These are phyloP conservation scores for Cladosporium velox DNA, from an alignment of 2,329 filamentous ascomycete species.

Conservation along the genomic window DNA sequence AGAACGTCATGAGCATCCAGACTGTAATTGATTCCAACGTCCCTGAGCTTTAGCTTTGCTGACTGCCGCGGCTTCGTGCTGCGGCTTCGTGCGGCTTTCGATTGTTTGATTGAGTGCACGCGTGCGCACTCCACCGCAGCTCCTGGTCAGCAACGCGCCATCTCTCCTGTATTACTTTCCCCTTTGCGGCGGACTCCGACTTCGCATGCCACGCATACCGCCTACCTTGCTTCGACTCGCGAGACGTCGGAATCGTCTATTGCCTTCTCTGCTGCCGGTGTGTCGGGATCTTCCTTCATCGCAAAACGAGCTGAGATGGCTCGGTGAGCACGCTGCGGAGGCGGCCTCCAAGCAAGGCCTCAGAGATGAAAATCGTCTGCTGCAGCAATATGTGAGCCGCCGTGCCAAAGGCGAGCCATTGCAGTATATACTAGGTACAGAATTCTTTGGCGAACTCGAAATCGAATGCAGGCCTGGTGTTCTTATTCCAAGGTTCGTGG, in stretches of 20 bases:
- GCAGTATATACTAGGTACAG: slow-evolving; percentile 85
- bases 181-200: slow-evolving; percentile 18
- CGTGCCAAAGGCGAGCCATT: slow-evolving; percentile 70
- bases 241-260: slow-evolving; percentile 40
- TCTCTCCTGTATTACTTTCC: background rate
- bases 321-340: slow-evolving; percentile 57
- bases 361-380: background rate
- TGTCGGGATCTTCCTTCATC: slow-evolving; percentile 66
- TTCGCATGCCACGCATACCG: slow-evolving; percentile 36
- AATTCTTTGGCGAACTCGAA: slow-evolving; percentile 83
- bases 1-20: slow-evolving; percentile 10
- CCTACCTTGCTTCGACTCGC: slow-evolving; percentile 33
- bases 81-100: slow-evolving; percentile 17
- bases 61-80: slow-evolving; percentile 11
- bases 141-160: slow-evolving; percentile 12
- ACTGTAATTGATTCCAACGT: background rate
- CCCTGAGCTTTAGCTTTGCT: slow-evolving; percentile 3
- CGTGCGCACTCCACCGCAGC: slow-evolving; percentile 4
- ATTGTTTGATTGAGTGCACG: background rate
- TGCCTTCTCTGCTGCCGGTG: slow-evolving; percentile 62
- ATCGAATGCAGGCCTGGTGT: slow-evolving; percentile 76
- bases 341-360: slow-evolving; percentile 10
- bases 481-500: slow-evolving; percentile 72
- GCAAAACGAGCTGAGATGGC: slow-evolving; percentile 71
- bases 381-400: slow-evolving; percentile 28